Evolutionary conservation across 805 yeast genomes (phyloP).

Genomic region (Candida ortonii): DNA sequence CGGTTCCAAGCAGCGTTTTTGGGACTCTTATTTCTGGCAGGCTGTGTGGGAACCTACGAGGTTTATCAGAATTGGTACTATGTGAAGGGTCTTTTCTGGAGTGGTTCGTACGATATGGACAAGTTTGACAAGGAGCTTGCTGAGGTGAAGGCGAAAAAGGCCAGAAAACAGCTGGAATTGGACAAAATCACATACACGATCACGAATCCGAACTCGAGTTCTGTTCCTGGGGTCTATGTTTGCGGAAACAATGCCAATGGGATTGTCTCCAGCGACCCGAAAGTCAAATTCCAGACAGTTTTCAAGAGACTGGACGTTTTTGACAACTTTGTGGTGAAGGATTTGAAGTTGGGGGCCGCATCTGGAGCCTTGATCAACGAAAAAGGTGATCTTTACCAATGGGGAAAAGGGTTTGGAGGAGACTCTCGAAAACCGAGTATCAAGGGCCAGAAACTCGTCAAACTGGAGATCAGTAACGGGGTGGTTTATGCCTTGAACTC

Average conservation of each 20-base stretch:
- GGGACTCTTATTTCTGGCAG: constrained; percentile 41
- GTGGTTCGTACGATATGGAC: constrained; percentile 31
- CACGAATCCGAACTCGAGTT: constrained; percentile 36
- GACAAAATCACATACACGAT: constrained; percentile 23
- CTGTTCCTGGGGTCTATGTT: constrained; percentile 56
- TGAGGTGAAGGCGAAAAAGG: constrained; percentile 24
- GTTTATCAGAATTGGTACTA: constrained; percentile 38
- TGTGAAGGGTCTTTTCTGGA: constrained; percentile 35
- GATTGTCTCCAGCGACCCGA: constrained; percentile 29
- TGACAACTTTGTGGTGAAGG: constrained; percentile 55
- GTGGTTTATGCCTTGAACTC: constrained; percentile 45
- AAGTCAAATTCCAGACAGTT: constrained; percentile 36
- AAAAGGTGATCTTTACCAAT: constrained; percentile 71
- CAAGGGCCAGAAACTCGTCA: constrained; percentile 43
- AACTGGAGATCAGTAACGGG: constrained; percentile 53
- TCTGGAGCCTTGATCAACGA: constrained; percentile 59
- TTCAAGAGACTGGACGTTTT: constrained; percentile 66
- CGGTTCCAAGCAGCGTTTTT: constrained; percentile 42
- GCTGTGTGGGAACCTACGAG: constrained; percentile 41
- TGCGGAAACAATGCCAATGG: constrained; percentile 56
- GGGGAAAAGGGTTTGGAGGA: constrained; percentile 48
- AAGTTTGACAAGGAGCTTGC: constrained; percentile 40
- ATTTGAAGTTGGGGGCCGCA: constrained; percentile 49
- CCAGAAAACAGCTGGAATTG: constrained; percentile 17
- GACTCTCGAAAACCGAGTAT: constrained; percentile 35